Percentiles rank a stretch among this genome's conserved stretches.
These are phyloP conservation scores for Nannochloropsis salina DNA, from an alignment of 108 stramenopile species.

Conservation along the genomic window DNA sequence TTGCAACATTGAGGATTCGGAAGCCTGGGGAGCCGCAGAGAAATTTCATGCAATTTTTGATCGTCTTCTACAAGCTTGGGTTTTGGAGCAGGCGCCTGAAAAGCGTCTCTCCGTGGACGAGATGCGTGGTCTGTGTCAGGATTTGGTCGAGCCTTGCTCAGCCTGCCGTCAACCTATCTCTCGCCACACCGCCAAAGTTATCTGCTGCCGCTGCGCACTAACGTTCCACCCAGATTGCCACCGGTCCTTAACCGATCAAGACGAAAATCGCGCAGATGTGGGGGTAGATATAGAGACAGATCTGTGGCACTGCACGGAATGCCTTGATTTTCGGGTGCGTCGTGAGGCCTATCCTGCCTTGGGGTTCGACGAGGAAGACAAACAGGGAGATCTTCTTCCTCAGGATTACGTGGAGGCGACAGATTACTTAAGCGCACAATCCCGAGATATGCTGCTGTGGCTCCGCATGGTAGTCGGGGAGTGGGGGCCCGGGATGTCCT, in stretches of 20 bases:
- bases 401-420: conserved; percentile 10
- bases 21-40: neutral
- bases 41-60: conserved; percentile 3
- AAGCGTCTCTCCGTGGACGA: neutral
- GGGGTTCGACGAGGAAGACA: neutral
- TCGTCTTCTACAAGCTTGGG: conserved; percentile 11
- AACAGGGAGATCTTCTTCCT: neutral
- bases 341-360: neutral
- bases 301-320: conserved; percentile 7
- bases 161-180: neutral
- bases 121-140: neutral
- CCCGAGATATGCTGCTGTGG: conserved; percentile 4
- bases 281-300: neutral
- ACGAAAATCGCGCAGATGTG: neutral
- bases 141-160: neutral
- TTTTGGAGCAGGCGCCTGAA: conserved; percentile 6
- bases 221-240: neutral
- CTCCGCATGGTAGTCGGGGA: neutral
- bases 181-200: neutral
- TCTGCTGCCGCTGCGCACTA: neutral
- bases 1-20: neutral
- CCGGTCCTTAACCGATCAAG: neutral
- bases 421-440: neutral
- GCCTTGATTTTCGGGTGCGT: neutral
- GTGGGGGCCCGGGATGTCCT: neutral